A percentile compares a stretch with the other conserved stretches of the same genome.
These are phyloP conservation scores for Aspergillus amoenus DNA, from an alignment of 2,329 filamentous ascomycete genomes.

Conservation along the genomic window DNA sequence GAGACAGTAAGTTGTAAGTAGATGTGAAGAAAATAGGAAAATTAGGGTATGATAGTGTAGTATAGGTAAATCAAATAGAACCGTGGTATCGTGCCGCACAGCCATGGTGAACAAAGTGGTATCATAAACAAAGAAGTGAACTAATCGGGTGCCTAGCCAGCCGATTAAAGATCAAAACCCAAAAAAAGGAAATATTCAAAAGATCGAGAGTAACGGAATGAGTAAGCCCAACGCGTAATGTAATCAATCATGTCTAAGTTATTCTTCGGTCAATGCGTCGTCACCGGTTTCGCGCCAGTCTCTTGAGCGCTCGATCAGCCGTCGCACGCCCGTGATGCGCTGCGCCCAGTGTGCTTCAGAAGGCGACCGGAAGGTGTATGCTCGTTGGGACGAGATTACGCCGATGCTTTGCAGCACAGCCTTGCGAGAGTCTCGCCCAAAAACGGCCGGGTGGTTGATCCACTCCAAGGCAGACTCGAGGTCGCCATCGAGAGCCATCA, in stretches of 20 bases:
- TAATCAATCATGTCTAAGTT: constrained; percentile 10
- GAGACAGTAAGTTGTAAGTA: not conserved
- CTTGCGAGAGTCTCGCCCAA: constrained; percentile 90
- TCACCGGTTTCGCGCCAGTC: constrained; percentile 89
- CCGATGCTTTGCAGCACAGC: constrained; percentile 94
- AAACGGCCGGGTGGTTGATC: constrained; percentile 96
- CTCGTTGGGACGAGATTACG: constrained; percentile 90
- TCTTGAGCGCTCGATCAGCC: constrained; percentile 76
- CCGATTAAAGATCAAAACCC: constrained; percentile 4
- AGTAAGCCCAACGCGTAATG: not conserved
- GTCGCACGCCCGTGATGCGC: constrained; percentile 76
- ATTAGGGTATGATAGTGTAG: not conserved
- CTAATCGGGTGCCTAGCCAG: constrained; percentile 13
- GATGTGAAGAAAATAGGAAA: not conserved
- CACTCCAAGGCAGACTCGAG: constrained; percentile 89
- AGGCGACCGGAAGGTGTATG: constrained; percentile 87
- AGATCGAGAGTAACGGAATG: not conserved
- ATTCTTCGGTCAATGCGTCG: constrained; percentile 64
- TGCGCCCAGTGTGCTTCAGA: constrained; percentile 88
- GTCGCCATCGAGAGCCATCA: constrained; percentile 85
- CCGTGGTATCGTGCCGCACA: constrained; percentile 36
- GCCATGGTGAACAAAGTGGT: constrained; percentile 41
- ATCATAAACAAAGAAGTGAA: constrained; percentile 31
- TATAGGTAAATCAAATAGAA: constrained; percentile 4
- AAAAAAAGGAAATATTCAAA: constrained; percentile 7